phyloP scores from a whole-genome alignment of 495 filamentous ascomycete species.

The Glarea lozoyensis region DNA sequence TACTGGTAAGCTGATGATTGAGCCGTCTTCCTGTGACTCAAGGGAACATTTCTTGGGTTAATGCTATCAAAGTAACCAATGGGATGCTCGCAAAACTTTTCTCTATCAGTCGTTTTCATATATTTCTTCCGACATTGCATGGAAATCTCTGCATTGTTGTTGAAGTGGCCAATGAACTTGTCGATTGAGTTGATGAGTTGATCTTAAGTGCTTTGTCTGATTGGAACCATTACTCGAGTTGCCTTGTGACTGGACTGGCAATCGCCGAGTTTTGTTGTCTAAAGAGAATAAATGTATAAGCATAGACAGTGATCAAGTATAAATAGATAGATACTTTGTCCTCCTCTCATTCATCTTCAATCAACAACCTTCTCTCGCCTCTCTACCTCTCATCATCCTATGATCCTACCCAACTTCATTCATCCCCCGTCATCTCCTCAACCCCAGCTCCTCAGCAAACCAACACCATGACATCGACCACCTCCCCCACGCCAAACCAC shows the following conservation, averaged over 20 bases:
- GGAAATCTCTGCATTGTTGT: not conserved
- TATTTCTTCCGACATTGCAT: not conserved
- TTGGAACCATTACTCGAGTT: not conserved
- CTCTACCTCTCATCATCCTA: not conserved
- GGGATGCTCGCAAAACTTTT: not conserved
- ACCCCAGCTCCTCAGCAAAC: not conserved
- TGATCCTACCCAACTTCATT: not conserved
- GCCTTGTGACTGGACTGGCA: not conserved
- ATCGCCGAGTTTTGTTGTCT: not conserved
- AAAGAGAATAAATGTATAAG: not conserved
- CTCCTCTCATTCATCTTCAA: not conserved
- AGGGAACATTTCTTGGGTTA: not conserved
- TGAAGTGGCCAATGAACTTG: not conserved
- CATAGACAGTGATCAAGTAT: not conserved
- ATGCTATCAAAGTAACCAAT: not conserved
- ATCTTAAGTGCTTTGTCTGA: not conserved
- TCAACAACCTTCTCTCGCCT: not conserved
- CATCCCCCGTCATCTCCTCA: not conserved
- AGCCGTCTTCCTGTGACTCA: not conserved
- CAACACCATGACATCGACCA: slow-evolving; percentile 5
- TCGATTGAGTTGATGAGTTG: not conserved
- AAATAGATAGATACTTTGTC: not conserved
- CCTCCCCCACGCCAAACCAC: slow-evolving; percentile 12
- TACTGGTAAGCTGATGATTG: not conserved
- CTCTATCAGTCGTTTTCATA: not conserved